phyloP scores from a whole-genome alignment of 2,329 filamentous ascomycete genomes.

The Xylariaceae sp. region DNA sequence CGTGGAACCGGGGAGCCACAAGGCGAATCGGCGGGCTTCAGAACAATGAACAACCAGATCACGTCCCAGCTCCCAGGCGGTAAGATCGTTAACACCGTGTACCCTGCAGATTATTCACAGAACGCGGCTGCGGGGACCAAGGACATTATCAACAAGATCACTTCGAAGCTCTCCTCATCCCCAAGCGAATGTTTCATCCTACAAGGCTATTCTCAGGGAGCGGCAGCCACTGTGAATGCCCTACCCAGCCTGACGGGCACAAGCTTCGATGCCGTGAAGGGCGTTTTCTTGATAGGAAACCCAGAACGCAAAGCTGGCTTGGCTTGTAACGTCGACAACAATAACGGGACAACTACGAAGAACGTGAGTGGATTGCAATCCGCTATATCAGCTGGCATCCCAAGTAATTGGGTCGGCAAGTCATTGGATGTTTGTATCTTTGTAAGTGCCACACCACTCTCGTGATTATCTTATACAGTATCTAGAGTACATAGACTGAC shows the following conservation, averaged over 20 bases:
- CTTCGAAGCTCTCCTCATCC: background rate
- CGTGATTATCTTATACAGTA: background rate
- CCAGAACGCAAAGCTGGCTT: slow-evolving; percentile 6
- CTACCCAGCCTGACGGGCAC: slow-evolving; percentile 3
- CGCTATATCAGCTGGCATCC: background rate
- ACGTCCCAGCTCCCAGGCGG: slow-evolving; percentile 5
- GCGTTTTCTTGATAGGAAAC: slow-evolving; percentile 12
- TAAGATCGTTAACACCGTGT: slow-evolving; percentile 11
- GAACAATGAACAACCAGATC: slow-evolving; percentile 10
- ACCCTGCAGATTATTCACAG: slow-evolving; percentile 5
- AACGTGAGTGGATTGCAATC: slow-evolving; percentile 2
- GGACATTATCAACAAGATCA: slow-evolving; percentile 11
- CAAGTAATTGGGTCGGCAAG: slow-evolving; percentile 7
- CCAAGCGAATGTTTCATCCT: slow-evolving; percentile 12
- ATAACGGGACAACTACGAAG: slow-evolving; percentile 5
- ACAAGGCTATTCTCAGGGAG: slow-evolving; percentile 12
- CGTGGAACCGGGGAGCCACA: slow-evolving; percentile 8
- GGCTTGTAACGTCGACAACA: slow-evolving; percentile 10
- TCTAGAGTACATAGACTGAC: background rate
- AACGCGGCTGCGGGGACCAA: slow-evolving; percentile 1
- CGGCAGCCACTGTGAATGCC: slow-evolving; percentile 8
- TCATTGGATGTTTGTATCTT: slow-evolving; percentile 8
- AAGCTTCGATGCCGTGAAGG: slow-evolving; percentile 10
- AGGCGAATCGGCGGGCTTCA: slow-evolving; percentile 7
- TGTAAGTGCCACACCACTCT: slow-evolving; percentile 2